These are phyloP conservation scores for Neurospora pannonica DNA, from an alignment of 495 filamentous ascomycete species.

Conservation along the genomic window DNA sequence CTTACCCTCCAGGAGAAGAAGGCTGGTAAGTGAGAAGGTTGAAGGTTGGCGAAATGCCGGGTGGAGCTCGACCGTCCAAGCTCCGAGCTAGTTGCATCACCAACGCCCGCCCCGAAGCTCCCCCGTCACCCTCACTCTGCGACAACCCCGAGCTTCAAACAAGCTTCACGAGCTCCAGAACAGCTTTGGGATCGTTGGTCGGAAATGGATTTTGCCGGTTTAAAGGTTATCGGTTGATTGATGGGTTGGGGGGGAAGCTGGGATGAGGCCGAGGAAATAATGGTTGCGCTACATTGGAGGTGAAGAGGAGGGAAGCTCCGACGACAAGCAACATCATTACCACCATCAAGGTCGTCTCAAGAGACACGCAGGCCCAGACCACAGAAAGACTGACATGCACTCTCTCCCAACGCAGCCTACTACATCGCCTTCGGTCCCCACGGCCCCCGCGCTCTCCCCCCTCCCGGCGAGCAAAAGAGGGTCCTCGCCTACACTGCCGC, in stretches of 20 bases:
- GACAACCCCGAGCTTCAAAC: background rate
- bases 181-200: background rate
- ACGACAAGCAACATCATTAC: conserved; percentile 1
- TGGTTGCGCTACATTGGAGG: background rate
- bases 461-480: conserved; percentile 72
- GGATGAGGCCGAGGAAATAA: background rate
- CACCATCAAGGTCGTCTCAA: conserved; percentile 5
- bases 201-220: background rate
- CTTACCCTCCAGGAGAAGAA: conserved; percentile 96
- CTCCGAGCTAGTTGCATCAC: conserved; percentile 7
- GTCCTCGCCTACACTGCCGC: conserved; percentile 60
- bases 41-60: background rate
- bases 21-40: conserved; percentile 64
- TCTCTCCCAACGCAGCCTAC: conserved; percentile 58
- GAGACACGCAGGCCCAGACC: background rate
- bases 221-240: background rate
- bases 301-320: background rate
- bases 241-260: background rate
- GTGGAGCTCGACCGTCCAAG: background rate
- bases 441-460: conserved; percentile 72
- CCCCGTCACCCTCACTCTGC: conserved; percentile 2
- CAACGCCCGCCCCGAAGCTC: background rate
- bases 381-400: background rate
- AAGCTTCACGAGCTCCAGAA: background rate
- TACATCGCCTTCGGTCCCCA: conserved; percentile 97